These are phyloP conservation scores for Geotrichum armillariae DNA, from an alignment of 1,139 yeast species.

Conservation along the genomic window DNA sequence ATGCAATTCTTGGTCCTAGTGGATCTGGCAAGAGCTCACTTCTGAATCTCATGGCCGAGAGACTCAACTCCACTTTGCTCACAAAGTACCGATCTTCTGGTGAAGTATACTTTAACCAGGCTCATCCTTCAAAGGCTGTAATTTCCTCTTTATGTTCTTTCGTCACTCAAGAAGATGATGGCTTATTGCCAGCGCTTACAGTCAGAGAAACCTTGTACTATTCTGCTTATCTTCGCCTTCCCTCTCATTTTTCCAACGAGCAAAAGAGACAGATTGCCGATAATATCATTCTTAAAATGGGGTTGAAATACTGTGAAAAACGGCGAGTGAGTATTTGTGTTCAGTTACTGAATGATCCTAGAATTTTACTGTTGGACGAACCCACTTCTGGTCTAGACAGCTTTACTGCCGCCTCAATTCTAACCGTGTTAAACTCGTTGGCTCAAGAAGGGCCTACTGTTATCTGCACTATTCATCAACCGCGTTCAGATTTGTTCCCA, in stretches of 20 bases:
- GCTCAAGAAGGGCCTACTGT: constrained; percentile 68
- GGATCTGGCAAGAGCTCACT: constrained; percentile 85
- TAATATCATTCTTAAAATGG: constrained; percentile 62
- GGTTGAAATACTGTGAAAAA: constrained; percentile 77
- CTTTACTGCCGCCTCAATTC: constrained; percentile 70
- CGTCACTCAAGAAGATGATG: constrained; percentile 79
- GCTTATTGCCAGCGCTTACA: constrained; percentile 66
- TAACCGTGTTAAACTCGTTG: constrained; percentile 58
- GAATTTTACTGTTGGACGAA: constrained; percentile 73
- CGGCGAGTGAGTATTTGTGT: constrained; percentile 80
- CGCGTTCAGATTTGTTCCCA: constrained; percentile 63
- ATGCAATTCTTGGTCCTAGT: constrained; percentile 87
- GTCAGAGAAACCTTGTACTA: constrained; percentile 73
- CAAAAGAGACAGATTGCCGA: constrained; percentile 47
- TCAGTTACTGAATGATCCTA: constrained; percentile 70
- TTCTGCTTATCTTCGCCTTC: constrained; percentile 68
- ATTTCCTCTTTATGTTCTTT: constrained; percentile 61
- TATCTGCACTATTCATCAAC: constrained; percentile 82
- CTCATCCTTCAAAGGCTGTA: constrained; percentile 45
- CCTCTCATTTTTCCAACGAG: constrained; percentile 31
- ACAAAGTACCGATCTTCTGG: constrained; percentile 45
- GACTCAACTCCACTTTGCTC: constrained; percentile 50
- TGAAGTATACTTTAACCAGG: constrained; percentile 45
- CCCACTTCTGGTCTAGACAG: constrained; percentile 90
- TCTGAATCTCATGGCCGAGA: constrained; percentile 63